phyloP scores from a whole-genome alignment of 352 stramenopile species.

The Globisporangium viniferum region DNA sequence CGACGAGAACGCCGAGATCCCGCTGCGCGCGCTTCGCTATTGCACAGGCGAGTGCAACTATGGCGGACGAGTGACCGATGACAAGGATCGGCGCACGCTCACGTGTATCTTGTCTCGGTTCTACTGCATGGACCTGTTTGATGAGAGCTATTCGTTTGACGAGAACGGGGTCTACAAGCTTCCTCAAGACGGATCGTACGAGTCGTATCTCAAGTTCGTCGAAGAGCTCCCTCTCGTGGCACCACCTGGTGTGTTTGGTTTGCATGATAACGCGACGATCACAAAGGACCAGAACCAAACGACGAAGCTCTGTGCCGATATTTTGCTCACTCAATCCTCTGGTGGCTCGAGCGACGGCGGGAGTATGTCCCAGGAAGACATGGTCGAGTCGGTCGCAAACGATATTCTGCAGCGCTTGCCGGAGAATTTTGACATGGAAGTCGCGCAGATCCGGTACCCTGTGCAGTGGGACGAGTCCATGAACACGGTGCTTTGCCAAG shows the following conservation, averaged over 20 bases:
- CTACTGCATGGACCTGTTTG: constrained; percentile 69
- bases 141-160: constrained; percentile 63
- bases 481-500: constrained; percentile 93
- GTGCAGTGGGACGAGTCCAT: constrained; percentile 92
- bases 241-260: constrained; percentile 89
- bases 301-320: constrained; percentile 88
- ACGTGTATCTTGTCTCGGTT: constrained; percentile 72
- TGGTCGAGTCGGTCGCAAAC: constrained; percentile 82
- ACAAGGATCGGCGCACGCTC: constrained; percentile 79
- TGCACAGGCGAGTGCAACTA: constrained; percentile 88
- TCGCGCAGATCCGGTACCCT: constrained; percentile 89
- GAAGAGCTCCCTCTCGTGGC: constrained; percentile 86
- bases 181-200: constrained; percentile 69
- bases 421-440: constrained; percentile 91
- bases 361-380: constrained; percentile 83
- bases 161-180: constrained; percentile 68
- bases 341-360: constrained; percentile 57
- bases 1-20: constrained; percentile 87
- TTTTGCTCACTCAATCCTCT: constrained; percentile 90
- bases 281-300: constrained; percentile 95
- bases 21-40: constrained; percentile 71
- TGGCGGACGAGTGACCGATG: constrained; percentile 80
- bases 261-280: constrained; percentile 94
- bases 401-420: constrained; percentile 87
- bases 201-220: constrained; percentile 78